Evolutionary conservation across 257 asterid genomes (phyloP), one percentile per base, ranked within the genome.

Genomic region (Lantana camara): DNA sequence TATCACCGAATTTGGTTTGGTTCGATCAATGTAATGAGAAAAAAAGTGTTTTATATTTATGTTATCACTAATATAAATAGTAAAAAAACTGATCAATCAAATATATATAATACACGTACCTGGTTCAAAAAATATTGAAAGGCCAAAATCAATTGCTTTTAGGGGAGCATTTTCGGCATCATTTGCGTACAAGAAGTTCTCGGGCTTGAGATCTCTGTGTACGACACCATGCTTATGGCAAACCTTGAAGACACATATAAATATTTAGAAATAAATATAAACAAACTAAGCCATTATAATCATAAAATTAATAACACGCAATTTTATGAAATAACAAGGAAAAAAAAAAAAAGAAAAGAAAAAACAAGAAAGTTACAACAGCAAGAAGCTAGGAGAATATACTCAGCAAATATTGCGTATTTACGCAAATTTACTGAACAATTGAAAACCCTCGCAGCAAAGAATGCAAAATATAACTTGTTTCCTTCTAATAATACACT

Each of bases 131-230:
- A 85, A 90, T 53, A 82, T 85, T 60, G 96, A 88, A 54, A 88
- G 96, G 27, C 96, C 97, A 53, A 90, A 90, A 69, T 90, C 97
- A 55, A 88, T 90, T 3, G 96, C 96, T 79, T 90, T 83, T 7
- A 90, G 57, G 9, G 91, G 85, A 23, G 93, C 82, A 72, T 70
- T 77, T 73, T 90, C 97, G 27, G 23, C n/a, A 2, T 48, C 20
- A 47, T 73, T 79, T 30, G 85, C 88, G 27, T 59, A 90, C 34
- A 90, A 60, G 46, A 90, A 90, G 69, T 88, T 90, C 79, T 90
- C 97, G 0, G 97, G 95, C 78, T 90, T 88, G 1, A 90, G 86
- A 61, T 90, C 97, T 46, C 97, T 64, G 47, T 90, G 97, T 38
- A 88, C 88, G 1, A 90, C 96, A 55, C 97, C 96, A 45, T 85